phyloP scores from a whole-genome alignment of 805 yeast species.

The Barnettozyma vustinii region DNA sequence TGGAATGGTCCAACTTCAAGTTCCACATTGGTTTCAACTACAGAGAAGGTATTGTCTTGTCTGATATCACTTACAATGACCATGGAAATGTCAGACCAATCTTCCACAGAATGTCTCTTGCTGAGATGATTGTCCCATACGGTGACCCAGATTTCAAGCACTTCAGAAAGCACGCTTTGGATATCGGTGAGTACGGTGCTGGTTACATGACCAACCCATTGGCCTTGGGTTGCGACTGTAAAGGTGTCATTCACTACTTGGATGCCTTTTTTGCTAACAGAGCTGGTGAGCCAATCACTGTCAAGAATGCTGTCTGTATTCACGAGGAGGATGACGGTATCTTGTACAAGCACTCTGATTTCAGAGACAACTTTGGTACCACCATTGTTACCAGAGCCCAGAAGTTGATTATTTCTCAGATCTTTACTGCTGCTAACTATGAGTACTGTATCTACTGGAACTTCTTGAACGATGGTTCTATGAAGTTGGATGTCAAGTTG shows the following conservation, averaged over 20 bases:
- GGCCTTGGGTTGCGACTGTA: constrained; percentile 77
- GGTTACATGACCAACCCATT: constrained; percentile 81
- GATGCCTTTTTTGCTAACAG: constrained; percentile 73
- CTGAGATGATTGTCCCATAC: constrained; percentile 84
- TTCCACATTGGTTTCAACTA: constrained; percentile 81
- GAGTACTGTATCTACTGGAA: constrained; percentile 83
- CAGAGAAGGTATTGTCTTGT: constrained; percentile 78
- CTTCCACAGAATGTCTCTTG: constrained; percentile 71
- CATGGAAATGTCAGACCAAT: constrained; percentile 69
- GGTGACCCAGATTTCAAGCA: constrained; percentile 78
- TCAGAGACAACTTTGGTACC: constrained; percentile 73
- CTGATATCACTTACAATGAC: constrained; percentile 69
- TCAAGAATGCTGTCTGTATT: constrained; percentile 75
- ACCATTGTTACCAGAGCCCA: constrained; percentile 72
- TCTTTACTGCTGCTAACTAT: constrained; percentile 82
- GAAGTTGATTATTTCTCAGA: constrained; percentile 68
- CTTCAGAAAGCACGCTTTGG: constrained; percentile 82
- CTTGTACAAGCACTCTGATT: constrained; percentile 77
- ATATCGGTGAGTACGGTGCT: constrained; percentile 85
- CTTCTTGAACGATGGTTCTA: constrained; percentile 79
- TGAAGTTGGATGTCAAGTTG: constrained; percentile 70
- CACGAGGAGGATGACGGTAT: constrained; percentile 86
- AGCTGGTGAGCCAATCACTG: constrained; percentile 62
- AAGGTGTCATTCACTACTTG: constrained; percentile 77
- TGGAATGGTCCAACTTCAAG: constrained; percentile 74